A percentile compares a stretch with the other conserved stretches of the same genome.
phyloP scores from a whole-genome alignment of 371 early-diverging fungal genomes.

The Aphelidium insulamus region DNA sequence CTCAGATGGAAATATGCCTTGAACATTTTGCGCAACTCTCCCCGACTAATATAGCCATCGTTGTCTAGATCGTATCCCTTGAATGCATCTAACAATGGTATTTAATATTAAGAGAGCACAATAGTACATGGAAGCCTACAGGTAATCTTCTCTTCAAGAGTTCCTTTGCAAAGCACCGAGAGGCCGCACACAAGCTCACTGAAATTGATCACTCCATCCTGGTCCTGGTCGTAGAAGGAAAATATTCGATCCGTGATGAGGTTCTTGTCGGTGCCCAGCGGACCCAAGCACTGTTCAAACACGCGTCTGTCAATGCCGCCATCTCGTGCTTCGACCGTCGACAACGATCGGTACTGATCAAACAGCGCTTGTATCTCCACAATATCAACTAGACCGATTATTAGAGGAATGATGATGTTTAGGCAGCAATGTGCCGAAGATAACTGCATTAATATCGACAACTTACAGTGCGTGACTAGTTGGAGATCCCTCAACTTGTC shows the following conservation, averaged over 20 bases:
- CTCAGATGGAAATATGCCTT: conserved; percentile 71
- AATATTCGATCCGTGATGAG: conserved; percentile 71
- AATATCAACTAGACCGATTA: conserved; percentile 31
- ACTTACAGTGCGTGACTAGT: conserved; percentile 42
- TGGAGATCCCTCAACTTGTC: conserved; percentile 23
- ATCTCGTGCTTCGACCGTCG: conserved; percentile 27
- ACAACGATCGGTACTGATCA: conserved; percentile 56
- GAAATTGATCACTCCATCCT: conserved; percentile 48
- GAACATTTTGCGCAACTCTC: conserved; percentile 68
- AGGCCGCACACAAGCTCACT: conserved; percentile 62
- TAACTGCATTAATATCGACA: not conserved
- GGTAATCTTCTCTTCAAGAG: conserved; percentile 62
- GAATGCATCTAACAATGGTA: conserved; percentile 41
- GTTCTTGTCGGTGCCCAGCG: conserved; percentile 58
- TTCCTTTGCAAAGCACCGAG: conserved; percentile 61
- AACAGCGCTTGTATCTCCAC: conserved; percentile 66
- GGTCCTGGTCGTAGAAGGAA: conserved; percentile 64
- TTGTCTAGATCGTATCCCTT: conserved; percentile 78
- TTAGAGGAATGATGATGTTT: not conserved
- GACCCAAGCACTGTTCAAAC: conserved; percentile 69
- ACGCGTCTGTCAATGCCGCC: conserved; percentile 54
- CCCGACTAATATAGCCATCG: conserved; percentile 60
- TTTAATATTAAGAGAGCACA: not conserved
- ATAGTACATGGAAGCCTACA: conserved; percentile 19
- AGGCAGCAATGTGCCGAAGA: not conserved